Percentiles rank a stretch among this genome's conserved stretches.
phyloP scores from a whole-genome alignment of 768 basidiomycete genomes.

The Boletus coccyginus region DNA sequence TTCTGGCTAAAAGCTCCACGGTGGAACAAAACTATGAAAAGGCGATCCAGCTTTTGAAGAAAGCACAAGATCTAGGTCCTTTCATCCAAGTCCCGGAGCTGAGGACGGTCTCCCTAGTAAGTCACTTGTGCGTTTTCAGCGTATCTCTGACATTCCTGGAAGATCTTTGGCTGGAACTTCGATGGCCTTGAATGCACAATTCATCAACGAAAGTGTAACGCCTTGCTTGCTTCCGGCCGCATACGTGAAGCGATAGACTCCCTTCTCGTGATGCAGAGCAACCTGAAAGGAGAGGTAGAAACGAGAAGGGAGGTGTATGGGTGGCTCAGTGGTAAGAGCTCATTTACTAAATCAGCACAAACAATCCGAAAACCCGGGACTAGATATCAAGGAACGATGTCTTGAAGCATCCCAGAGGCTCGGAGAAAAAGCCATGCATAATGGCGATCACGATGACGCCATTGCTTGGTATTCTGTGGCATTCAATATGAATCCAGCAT shows the following conservation, averaged over 20 bases:
- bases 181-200: background rate
- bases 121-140: background rate
- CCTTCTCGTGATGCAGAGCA: background rate
- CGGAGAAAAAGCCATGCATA: conserved; percentile 3
- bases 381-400: background rate
- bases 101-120: conserved; percentile 2
- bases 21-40: background rate
- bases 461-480: background rate
- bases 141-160: background rate
- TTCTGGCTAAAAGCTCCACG: background rate
- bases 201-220: background rate
- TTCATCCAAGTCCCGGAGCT: conserved; percentile 1
- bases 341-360: background rate
- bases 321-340: conserved; percentile 4
- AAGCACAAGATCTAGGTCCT: background rate
- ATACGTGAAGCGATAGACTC: background rate
- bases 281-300: background rate
- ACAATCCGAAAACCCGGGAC: background rate
- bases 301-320: background rate
- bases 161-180: conserved; percentile 17
- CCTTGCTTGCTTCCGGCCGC: background rate
- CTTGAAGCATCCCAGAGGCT: background rate
- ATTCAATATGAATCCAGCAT: background rate
- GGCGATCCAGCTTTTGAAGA: background rate
- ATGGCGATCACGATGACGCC: background rate